Base-by-base conservation (phyloP, 164 flowering plant species). In the Berberis thunbergii region DNA sequence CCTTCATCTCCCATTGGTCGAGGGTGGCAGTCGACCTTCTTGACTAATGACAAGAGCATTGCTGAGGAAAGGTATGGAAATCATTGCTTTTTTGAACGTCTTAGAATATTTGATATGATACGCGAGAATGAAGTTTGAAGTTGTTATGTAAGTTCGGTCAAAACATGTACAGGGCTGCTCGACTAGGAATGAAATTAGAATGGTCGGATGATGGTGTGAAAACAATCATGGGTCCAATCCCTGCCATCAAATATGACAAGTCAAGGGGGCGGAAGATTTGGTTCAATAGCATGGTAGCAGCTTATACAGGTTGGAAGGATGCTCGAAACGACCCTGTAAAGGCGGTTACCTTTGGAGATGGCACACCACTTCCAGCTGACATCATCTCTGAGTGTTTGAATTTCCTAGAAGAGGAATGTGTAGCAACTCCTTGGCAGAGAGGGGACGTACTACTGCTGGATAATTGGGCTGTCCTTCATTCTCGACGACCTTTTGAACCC, bases 241-340 rank as follows among this genome's bases (percentile, higher is more conserved):
- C 96, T n/a, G 98, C 87, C 8, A 74, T 89, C 62, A 93, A 85
- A 69, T 64, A 64, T 45, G 96, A 88, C 61, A 59, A 81, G 49
- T 70, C 73, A 3, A 79, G 96, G 61, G 76, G 79, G n/a, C 86
- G 83, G 42, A 89, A 88, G 76, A 77, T 83, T n/a, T 93, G 98
- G 98, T 93, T 93, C 73, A 90, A 90, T 72, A 83, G 87, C 80
- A 85, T 93, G 91, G 97, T 84, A 43, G 91, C 90, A 59, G 89
- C 91, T 45, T 90, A 85, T 56, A 86, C 91, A 2, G 91, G 91
- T 2, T 89, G 93, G 93, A 71, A 86, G 75, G 96, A 87, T 72
- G 72, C 78, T 1, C 74, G 86, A 26, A 88, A 89, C 60, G 96
- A 86, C 72, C 93, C 97, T 4, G 78, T 64, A 4, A 84, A 85